These are phyloP conservation scores for Debaryomyces coudertii DNA, from an alignment of 1,139 yeast species.

Conservation along the genomic window DNA sequence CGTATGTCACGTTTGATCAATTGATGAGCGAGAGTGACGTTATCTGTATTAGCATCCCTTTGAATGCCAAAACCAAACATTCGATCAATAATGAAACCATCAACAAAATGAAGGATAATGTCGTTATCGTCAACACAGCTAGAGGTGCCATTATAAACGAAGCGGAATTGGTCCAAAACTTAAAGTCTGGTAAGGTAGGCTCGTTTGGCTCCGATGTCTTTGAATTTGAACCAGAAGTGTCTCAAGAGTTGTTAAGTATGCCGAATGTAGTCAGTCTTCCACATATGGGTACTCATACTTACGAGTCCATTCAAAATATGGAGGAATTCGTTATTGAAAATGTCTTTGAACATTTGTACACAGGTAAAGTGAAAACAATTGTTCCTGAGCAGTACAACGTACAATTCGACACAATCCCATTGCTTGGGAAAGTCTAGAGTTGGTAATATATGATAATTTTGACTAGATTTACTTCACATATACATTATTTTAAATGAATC, in stretches of 20 bases:
- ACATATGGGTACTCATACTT: slow-evolving; percentile 81
- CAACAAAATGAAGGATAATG: slow-evolving; percentile 64
- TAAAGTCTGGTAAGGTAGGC: slow-evolving; percentile 71
- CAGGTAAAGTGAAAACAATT: slow-evolving; percentile 64
- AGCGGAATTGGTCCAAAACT: slow-evolving; percentile 57
- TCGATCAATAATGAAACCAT: slow-evolving; percentile 55
- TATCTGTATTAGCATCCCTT: slow-evolving; percentile 64
- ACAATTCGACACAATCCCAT: slow-evolving; percentile 8
- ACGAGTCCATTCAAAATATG: slow-evolving; percentile 59
- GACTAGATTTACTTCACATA: background rate
- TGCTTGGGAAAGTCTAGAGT: background rate
- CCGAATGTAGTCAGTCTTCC: slow-evolving; percentile 70
- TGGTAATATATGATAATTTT: background rate
- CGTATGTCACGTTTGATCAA: slow-evolving; percentile 60
- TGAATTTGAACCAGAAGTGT: slow-evolving; percentile 77
- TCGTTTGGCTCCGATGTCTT: slow-evolving; percentile 83
- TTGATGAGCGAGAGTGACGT: slow-evolving; percentile 58
- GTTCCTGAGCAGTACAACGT: slow-evolving; percentile 63
- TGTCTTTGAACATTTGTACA: slow-evolving; percentile 43
- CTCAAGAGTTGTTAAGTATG: slow-evolving; percentile 55
- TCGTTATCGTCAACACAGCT: slow-evolving; percentile 67
- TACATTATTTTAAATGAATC: background rate
- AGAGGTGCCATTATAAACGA: slow-evolving; percentile 79
- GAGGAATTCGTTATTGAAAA: slow-evolving; percentile 58
- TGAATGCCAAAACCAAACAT: slow-evolving; percentile 61